phyloP scores from a whole-genome alignment of 2,329 filamentous ascomycete genomes.

The Apiospora marii region DNA sequence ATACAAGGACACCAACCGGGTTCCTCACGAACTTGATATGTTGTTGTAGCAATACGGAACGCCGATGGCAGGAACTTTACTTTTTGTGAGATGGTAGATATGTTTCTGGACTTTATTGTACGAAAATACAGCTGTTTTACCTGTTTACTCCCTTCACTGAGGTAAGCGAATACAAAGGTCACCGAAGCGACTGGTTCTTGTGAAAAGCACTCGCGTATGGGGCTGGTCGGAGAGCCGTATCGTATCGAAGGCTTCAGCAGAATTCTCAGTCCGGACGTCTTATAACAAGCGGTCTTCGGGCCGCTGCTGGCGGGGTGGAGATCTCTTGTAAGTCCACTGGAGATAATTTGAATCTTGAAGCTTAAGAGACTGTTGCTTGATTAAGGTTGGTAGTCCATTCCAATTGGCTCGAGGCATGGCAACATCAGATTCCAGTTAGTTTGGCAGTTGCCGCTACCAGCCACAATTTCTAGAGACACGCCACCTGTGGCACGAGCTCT shows the following conservation, averaged over 20 bases:
- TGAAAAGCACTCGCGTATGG: too few species aligned
- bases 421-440: not conserved
- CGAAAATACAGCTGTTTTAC: too few species aligned
- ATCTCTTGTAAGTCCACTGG: not conserved
- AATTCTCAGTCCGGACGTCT: not conserved
- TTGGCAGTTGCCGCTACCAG: not conserved
- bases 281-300: not conserved
- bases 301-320: not conserved
- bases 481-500: conserved; percentile 14
- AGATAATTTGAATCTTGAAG: not conserved
- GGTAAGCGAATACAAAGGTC: too few species aligned
- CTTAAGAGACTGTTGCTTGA: not conserved
- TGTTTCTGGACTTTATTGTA: too few species aligned
- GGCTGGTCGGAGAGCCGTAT: not conserved
- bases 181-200: too few species aligned
- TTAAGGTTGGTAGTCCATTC: not conserved
- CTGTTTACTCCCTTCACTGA: too few species aligned
- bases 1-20: too few species aligned
- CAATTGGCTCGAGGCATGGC: not conserved
- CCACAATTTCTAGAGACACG: not conserved
- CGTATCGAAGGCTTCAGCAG: not conserved
- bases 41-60: too few species aligned
- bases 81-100: too few species aligned
- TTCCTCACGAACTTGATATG: too few species aligned
- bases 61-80: too few species aligned